Conservation (phyloP, 106 monocot genomes). For the Alisma plantagoaquatica region DNA sequence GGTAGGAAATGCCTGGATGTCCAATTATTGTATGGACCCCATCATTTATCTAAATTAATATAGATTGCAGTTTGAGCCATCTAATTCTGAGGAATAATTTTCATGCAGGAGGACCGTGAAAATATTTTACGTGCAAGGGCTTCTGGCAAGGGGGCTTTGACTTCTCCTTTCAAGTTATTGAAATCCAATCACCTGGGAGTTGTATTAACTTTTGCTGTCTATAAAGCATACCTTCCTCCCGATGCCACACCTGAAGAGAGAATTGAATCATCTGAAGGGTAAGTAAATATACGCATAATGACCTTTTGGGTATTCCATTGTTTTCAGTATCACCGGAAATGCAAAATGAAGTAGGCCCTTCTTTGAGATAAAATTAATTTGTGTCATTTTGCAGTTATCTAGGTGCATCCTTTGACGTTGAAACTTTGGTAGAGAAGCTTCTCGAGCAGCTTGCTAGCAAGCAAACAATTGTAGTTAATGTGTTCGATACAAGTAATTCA, state of each 20-base stretch:
- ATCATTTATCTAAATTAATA: too few species aligned
- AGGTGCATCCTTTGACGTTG: slow-evolving; percentile 86
- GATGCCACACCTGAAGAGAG: slow-evolving; percentile 45
- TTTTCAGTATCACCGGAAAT: too few species aligned
- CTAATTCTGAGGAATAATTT: background rate
- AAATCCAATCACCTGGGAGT: slow-evolving; percentile 82
- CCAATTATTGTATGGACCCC: too few species aligned
- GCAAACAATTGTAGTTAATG: slow-evolving; percentile 68
- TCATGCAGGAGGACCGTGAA: slow-evolving; percentile 58
- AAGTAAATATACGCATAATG: too few species aligned
- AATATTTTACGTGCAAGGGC: slow-evolving; percentile 72
- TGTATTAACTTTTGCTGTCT: slow-evolving; percentile 77
- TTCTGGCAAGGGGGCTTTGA: slow-evolving; percentile 75
- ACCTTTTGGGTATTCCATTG: too few species aligned
- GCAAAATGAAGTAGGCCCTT: too few species aligned
- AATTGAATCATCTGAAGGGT: slow-evolving; percentile 63
- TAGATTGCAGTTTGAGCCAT: background rate
- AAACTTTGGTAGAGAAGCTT: slow-evolving; percentile 78
- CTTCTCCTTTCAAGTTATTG: slow-evolving; percentile 74
- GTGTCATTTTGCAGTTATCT: slow-evolving; percentile 48
- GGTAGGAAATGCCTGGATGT: too few species aligned
- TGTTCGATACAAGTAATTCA: slow-evolving; percentile 71
- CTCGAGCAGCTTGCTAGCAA: slow-evolving; percentile 84
- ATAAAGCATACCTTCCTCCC: slow-evolving; percentile 51
- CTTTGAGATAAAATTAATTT: background rate